Evolutionary conservation across 805 yeast species (phyloP).

Genomic region (Candida golubevii): DNA sequence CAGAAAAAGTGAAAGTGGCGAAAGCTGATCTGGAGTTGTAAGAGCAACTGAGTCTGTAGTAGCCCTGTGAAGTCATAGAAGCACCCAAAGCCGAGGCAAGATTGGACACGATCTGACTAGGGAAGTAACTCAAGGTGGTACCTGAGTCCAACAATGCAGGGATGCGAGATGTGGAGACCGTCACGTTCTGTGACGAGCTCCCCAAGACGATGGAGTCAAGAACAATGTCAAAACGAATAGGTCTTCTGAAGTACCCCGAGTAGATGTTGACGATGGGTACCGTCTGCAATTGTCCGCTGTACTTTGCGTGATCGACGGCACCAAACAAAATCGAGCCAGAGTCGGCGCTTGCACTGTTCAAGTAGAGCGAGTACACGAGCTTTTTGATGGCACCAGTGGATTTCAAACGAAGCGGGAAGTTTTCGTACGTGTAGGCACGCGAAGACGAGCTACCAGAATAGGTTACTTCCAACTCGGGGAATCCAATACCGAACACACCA

Average conservation of each 20-base stretch:
- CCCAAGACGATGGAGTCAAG: constrained; percentile 34
- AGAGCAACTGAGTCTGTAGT: constrained; percentile 11
- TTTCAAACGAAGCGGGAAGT: constrained; percentile 61
- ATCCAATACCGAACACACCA: constrained; percentile 76
- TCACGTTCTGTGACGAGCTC: constrained; percentile 9
- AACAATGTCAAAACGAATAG: constrained; percentile 49
- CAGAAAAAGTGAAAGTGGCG: constrained; percentile 50
- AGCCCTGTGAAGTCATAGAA: background rate
- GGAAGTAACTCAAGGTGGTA: constrained; percentile 48
- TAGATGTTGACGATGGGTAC: constrained; percentile 41
- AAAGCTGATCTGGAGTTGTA: constrained; percentile 8
- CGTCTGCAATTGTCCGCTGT: constrained; percentile 25
- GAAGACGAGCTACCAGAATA: constrained; percentile 15
- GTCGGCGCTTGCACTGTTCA: constrained; percentile 37
- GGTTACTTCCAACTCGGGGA: constrained; percentile 65
- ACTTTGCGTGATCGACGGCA: constrained; percentile 41
- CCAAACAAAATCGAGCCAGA: constrained; percentile 39
- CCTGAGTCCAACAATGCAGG: constrained; percentile 47
- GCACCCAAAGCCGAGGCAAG: constrained; percentile 13
- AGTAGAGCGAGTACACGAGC: constrained; percentile 58
- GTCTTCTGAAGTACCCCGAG: constrained; percentile 13
- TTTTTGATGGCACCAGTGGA: constrained; percentile 52
- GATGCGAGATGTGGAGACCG: constrained; percentile 3
- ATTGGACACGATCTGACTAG: constrained; percentile 24
- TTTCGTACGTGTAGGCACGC: constrained; percentile 44